phyloP scores from a whole-genome alignment of 2,329 filamentous ascomycete species.

The Neoarthrinium moseri region DNA sequence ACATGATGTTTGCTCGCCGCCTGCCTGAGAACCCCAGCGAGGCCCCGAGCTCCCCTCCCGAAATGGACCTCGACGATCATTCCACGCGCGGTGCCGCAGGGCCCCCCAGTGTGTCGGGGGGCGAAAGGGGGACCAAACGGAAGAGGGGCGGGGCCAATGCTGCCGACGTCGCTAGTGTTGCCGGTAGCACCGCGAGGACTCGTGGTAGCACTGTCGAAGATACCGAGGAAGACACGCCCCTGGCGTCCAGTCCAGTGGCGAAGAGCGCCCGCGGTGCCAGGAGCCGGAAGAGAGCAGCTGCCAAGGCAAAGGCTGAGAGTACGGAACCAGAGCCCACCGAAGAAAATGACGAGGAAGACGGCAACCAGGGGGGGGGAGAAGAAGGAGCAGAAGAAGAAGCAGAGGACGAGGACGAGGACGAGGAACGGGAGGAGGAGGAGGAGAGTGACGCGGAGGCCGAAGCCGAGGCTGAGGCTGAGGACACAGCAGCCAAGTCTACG shows the following conservation, averaged over 20 bases:
- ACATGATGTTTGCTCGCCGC: conserved; percentile 45
- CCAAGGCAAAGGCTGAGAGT: conserved; percentile 36
- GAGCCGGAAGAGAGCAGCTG: conserved; percentile 42
- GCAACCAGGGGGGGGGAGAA: conserved; percentile 14
- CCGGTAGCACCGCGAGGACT: conserved; percentile 46
- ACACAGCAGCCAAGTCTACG: conserved; percentile 8
- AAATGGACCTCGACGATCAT: conserved; percentile 34
- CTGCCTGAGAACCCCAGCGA: conserved; percentile 45
- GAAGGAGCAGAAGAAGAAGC: conserved; percentile 15
- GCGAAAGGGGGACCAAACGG: conserved; percentile 36
- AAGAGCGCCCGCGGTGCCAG: conserved; percentile 42
- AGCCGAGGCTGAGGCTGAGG: conserved; percentile 13
- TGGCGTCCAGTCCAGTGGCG: conserved; percentile 35
- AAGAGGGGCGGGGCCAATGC: conserved; percentile 38
- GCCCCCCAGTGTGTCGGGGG: conserved; percentile 16
- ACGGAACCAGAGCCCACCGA: conserved; percentile 24
- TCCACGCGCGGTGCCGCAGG: conserved; percentile 21
- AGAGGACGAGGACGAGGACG: conserved; percentile 16
- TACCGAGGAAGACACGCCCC: conserved; percentile 46
- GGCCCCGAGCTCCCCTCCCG: conserved; percentile 44
- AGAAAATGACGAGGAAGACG: conserved; percentile 16
- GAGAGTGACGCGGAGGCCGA: conserved; percentile 12
- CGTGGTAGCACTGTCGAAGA: conserved; percentile 51
- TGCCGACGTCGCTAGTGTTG: conserved; percentile 38
- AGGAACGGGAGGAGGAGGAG: neutral